A percentile compares a stretch with the other conserved stretches of the same genome.
phyloP scores from a whole-genome alignment of 306 rosid genomes.

The Fagus sylvatica region DNA sequence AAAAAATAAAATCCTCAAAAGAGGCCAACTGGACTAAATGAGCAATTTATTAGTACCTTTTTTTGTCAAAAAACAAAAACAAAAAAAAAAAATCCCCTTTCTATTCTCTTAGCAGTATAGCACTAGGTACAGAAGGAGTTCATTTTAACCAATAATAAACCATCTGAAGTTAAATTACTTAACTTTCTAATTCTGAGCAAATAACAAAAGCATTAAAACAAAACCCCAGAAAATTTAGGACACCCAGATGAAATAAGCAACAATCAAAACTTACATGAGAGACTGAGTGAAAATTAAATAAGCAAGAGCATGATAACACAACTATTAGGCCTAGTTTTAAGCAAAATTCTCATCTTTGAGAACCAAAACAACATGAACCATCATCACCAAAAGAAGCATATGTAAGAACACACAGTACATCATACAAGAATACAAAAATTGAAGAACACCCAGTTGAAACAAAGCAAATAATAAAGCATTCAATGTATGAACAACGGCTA shows the following conservation, averaged over 20 bases:
- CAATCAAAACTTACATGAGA: neutral
- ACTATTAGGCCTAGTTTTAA: neutral
- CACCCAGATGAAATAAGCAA: neutral
- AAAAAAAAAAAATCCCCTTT: neutral
- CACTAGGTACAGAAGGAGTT: no score
- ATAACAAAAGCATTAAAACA: neutral
- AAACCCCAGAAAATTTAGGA: neutral
- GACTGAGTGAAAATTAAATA: neutral
- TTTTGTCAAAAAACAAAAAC: neutral
- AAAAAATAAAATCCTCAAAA: neutral
- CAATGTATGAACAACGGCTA: neutral
- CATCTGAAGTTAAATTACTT: neutral
- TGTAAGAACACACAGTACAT: neutral
- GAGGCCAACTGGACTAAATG: neutral
- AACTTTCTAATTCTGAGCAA: neutral
- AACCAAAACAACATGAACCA: neutral
- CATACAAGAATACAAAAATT: neutral
- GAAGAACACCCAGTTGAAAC: conserved; percentile 22
- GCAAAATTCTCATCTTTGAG: neutral
- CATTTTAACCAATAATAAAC: neutral
- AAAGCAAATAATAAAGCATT: conserved; percentile 6
- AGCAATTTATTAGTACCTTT: neutral
- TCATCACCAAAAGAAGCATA: neutral
- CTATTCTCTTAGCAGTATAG: neutral
- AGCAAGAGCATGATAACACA: neutral